phyloP scores from a whole-genome alignment of 345 rosid species.

The Cardamine chenopodiifolia region DNA sequence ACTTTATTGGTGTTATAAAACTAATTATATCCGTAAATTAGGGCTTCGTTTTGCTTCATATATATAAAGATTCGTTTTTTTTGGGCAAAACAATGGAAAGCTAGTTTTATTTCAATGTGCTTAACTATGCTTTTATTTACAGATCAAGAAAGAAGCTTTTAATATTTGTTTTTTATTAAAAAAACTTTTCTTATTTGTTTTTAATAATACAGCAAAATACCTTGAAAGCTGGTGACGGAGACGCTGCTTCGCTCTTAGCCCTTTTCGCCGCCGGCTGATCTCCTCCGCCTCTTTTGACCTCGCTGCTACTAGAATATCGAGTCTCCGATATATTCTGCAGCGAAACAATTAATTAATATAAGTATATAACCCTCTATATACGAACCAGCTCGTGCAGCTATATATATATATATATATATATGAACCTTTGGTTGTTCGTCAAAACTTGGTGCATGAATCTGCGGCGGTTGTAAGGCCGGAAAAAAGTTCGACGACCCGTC shows the following conservation, averaged over 20 bases:
- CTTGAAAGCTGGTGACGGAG: slow-evolving; percentile 91
- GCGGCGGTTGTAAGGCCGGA: slow-evolving; percentile 59
- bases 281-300: slow-evolving; percentile 78
- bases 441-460: slow-evolving; percentile 50
- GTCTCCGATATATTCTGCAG: slow-evolving; percentile 55
- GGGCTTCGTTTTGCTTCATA: slow-evolving; percentile 16
- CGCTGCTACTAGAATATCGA: slow-evolving; percentile 52
- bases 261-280: slow-evolving; percentile 64
- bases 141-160: slow-evolving; percentile 36
- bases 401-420: not conserved
- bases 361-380: not conserved
- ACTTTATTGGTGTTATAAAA: not conserved
- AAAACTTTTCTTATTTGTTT: slow-evolving; percentile 28
- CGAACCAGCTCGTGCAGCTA: not conserved
- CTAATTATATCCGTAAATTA: not conserved
- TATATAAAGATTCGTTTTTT: slow-evolving; percentile 14
- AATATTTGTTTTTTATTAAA: not conserved
- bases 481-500: slow-evolving; percentile 66
- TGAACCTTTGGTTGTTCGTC: slow-evolving; percentile 58
- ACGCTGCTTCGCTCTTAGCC: slow-evolving; percentile 70
- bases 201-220: slow-evolving; percentile 44
- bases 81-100: slow-evolving; percentile 27
- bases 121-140: slow-evolving; percentile 36
- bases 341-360: slow-evolving; percentile 6
- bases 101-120: slow-evolving; percentile 27